Conservation (phyloP, 2,329 filamentous ascomycete species). For the Aspergillus sp. region DNA sequence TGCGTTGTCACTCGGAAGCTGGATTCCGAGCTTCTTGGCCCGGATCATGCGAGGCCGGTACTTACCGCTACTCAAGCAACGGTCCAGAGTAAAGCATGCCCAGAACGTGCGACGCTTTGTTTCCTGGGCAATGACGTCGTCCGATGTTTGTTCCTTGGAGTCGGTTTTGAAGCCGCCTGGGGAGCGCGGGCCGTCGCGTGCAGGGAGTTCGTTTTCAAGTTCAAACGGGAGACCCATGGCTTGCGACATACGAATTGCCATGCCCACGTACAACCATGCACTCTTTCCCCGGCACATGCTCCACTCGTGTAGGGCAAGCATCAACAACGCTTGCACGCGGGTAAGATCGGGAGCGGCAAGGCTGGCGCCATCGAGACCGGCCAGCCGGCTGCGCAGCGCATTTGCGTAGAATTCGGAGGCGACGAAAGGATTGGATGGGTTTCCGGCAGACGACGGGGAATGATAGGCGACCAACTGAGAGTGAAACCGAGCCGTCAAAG, state of each 20-base stretch:
- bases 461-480: constrained; percentile 43
- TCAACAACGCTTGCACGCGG: constrained; percentile 48
- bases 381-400: constrained; percentile 44
- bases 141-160: constrained; percentile 32
- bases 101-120: constrained; percentile 51
- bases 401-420: constrained; percentile 51
- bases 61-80: constrained; percentile 49
- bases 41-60: constrained; percentile 49
- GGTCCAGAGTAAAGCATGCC: constrained; percentile 53
- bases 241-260: constrained; percentile 41
- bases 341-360: constrained; percentile 42
- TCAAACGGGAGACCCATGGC: constrained; percentile 42
- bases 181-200: constrained; percentile 37
- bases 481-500: constrained; percentile 52
- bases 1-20: constrained; percentile 50
- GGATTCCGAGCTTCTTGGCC: constrained; percentile 46
- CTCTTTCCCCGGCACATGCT: constrained; percentile 48
- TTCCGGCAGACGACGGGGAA: constrained; percentile 38
- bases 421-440: constrained; percentile 42
- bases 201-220: constrained; percentile 41
- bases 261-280: constrained; percentile 46
- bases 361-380: constrained; percentile 36
- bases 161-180: constrained; percentile 27
- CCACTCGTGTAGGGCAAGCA: constrained; percentile 54
- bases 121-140: constrained; percentile 49